These are phyloP conservation scores for Luffa aegyptiaca DNA, from an alignment of 306 rosid species.

Conservation along the genomic window DNA sequence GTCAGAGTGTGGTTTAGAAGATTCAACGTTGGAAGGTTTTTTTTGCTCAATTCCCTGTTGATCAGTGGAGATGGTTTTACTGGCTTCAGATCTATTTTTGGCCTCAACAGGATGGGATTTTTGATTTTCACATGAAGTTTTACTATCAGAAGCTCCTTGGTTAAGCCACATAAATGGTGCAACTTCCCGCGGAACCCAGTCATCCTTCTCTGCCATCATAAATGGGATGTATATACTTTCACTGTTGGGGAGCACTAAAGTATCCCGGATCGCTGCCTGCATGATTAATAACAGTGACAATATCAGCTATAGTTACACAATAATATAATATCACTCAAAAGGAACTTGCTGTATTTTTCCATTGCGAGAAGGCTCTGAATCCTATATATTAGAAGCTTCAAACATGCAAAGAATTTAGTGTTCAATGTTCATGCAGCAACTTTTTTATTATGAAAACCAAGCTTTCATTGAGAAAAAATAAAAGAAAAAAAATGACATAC, in stretches of 20 bases:
- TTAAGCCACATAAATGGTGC: slow-evolving; percentile 79
- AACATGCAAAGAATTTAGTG: too few relatives aligned
- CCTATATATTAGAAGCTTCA: not conserved
- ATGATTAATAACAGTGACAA: slow-evolving; percentile 18
- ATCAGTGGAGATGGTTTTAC: slow-evolving; percentile 23
- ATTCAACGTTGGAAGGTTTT: slow-evolving; percentile 15
- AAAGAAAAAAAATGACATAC: too few relatives aligned
- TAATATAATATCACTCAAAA: too few relatives aligned
- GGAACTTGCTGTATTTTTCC: not conserved
- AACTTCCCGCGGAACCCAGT: slow-evolving; percentile 62
- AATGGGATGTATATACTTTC: slow-evolving; percentile 62
- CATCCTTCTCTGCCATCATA: slow-evolving; percentile 84
- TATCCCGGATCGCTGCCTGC: slow-evolving; percentile 63
- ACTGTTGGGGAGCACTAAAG: slow-evolving; percentile 72
- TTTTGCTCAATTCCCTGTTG: slow-evolving; percentile 21
- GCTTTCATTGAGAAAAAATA: too few relatives aligned
- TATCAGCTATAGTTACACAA: slow-evolving; percentile 14
- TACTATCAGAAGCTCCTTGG: slow-evolving; percentile 47
- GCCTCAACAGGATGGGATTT: slow-evolving; percentile 20
- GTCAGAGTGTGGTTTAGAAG: slow-evolving; percentile 27
- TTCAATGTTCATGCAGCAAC: too few relatives aligned
- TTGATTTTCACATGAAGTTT: slow-evolving; percentile 20
- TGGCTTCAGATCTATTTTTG: slow-evolving; percentile 29
- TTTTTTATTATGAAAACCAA: too few relatives aligned
- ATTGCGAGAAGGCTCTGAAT: not conserved